Percentiles rank a stretch among this genome's conserved stretches.
phyloP scores from a whole-genome alignment of 106 monocot species.

The Allium cepa region DNA sequence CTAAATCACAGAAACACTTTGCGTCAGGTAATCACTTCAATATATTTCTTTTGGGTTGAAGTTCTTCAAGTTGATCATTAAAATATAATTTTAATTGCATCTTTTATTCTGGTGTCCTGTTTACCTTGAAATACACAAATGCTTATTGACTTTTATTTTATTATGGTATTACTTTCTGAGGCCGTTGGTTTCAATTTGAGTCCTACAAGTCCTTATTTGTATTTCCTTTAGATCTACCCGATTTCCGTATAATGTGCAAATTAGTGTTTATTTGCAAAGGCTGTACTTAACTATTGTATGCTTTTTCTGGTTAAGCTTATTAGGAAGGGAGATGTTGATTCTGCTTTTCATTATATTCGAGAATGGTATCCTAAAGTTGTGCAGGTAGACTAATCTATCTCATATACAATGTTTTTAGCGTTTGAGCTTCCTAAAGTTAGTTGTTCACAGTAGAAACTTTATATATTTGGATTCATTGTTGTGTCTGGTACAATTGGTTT shows the following conservation, averaged over 20 bases:
- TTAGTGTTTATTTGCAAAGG: too few species aligned
- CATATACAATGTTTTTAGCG: neutral
- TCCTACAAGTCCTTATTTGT: neutral
- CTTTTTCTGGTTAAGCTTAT: conserved; percentile 54
- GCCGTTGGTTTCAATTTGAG: neutral
- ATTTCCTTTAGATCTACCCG: too few species aligned
- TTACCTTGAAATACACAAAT: neutral
- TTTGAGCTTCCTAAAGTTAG: too few species aligned
- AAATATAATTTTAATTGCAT: too few species aligned
- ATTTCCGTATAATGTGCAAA: too few species aligned
- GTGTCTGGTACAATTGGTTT: too few species aligned
- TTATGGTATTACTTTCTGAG: neutral
- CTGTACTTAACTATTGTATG: too few species aligned
- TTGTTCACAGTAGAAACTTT: too few species aligned
- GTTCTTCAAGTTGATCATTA: too few species aligned
- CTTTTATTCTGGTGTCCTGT: neutral
- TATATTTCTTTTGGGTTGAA: too few species aligned
- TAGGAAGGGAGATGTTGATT: conserved; percentile 80
- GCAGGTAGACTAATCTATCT: conserved; percentile 37
- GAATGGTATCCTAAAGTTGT: conserved; percentile 83
- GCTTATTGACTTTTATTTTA: neutral
- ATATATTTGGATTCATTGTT: too few species aligned
- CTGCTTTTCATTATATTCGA: conserved; percentile 51
- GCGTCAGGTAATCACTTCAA: conserved; percentile 52
- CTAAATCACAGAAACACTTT: conserved; percentile 72